A percentile compares a stretch with the other conserved stretches of the same genome.
Conservation (phyloP, 208 protist genomes). For the Trypanosoma congolense region DNA sequence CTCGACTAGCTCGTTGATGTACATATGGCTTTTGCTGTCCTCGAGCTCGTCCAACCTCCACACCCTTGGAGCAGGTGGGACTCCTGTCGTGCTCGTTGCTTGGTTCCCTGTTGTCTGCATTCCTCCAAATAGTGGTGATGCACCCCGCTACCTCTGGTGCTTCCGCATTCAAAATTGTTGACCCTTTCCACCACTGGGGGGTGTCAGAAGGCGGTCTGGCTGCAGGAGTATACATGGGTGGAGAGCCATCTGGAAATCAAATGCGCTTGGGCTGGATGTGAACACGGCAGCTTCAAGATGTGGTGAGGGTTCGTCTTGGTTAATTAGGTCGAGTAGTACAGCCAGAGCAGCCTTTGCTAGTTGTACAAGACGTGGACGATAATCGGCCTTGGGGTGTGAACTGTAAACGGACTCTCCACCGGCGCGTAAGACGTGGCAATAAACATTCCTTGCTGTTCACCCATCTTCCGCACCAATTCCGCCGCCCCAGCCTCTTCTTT, state of each 20-base stretch:
- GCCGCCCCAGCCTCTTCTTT: constrained; percentile 39
- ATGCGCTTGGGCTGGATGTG: constrained; percentile 35
- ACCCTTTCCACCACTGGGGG: background rate
- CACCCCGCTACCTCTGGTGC: too few relatives aligned
- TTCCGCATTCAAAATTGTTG: too few relatives aligned
- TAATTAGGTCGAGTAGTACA: constrained; percentile 41
- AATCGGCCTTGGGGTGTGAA: constrained; percentile 68
- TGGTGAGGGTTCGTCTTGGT: background rate
- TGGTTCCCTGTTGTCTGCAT: background rate
- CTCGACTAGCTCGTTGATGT: constrained; percentile 69
- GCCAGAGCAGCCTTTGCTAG: constrained; percentile 52
- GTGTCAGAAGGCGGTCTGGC: constrained; percentile 47
- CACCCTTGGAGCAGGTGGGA: constrained; percentile 22
- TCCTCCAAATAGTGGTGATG: too few relatives aligned
- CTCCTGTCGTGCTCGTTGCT: background rate
- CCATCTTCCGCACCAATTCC: constrained; percentile 41
- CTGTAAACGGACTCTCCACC: constrained; percentile 73
- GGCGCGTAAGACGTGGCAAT: constrained; percentile 79
- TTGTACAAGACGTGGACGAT: constrained; percentile 81
- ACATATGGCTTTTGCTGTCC: constrained; percentile 42
- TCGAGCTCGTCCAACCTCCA: constrained; percentile 79
- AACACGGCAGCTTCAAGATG: constrained; percentile 49
- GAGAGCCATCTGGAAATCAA: constrained; percentile 69
- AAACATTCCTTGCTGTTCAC: constrained; percentile 73
- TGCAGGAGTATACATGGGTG: constrained; percentile 71